These are phyloP conservation scores for Populus deltoides DNA, from an alignment of 345 rosid species.

Conservation along the genomic window DNA sequence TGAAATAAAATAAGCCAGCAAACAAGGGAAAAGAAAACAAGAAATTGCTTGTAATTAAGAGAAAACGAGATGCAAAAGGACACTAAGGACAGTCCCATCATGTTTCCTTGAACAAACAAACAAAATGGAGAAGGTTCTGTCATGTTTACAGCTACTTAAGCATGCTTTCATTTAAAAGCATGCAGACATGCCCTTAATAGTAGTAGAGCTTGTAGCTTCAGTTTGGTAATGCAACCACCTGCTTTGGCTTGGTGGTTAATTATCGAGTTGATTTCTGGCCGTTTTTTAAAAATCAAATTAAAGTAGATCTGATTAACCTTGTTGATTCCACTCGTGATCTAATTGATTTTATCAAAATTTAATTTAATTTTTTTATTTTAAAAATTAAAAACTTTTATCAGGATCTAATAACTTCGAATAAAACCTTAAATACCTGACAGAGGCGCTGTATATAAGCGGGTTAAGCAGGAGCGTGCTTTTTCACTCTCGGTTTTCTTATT, in stretches of 20 bases:
- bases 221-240: too few relatives aligned
- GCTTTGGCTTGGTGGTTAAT: too few relatives aligned
- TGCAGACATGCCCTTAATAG: not conserved
- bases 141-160: not conserved
- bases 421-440: not conserved
- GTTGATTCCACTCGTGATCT: too few relatives aligned
- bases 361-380: too few relatives aligned
- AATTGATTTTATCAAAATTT: too few relatives aligned
- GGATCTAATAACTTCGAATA: too few relatives aligned
- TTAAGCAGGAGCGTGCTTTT: conserved; percentile 23
- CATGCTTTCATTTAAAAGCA: conserved; percentile 13
- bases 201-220: not conserved
- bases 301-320: too few relatives aligned
- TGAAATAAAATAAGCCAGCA: not conserved
- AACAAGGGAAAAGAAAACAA: not conserved
- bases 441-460: not conserved
- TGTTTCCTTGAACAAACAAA: not conserved
- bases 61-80: not conserved
- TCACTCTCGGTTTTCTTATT: conserved; percentile 5
- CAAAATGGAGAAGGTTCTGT: conserved; percentile 7
- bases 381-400: too few relatives aligned
- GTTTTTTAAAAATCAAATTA: too few relatives aligned
- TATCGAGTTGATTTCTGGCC: too few relatives aligned
- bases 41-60: too few relatives aligned
- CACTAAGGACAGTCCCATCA: not conserved